These are phyloP conservation scores for Rhizopus sp. DNA, from an alignment of 371 early-diverging fungal species.

Conservation along the genomic window DNA sequence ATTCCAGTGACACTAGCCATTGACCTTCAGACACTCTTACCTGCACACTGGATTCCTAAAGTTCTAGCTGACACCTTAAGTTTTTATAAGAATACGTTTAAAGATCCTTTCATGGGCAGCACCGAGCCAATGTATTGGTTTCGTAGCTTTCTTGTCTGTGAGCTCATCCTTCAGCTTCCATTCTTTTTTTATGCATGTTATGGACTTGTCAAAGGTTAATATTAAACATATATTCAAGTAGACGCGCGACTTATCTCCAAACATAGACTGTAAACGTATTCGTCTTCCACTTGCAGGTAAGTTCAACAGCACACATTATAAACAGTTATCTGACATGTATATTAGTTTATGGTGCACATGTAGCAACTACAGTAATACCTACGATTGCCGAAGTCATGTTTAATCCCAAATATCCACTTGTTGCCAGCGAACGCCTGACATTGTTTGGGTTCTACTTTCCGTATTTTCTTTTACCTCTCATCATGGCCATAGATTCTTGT, in stretches of 20 bases:
- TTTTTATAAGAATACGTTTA: constrained; percentile 41
- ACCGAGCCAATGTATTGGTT: constrained; percentile 54
- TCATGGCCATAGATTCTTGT: constrained; percentile 52
- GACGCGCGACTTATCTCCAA: constrained; percentile 14
- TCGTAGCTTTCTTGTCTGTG: constrained; percentile 51
- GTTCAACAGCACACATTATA: constrained; percentile 1
- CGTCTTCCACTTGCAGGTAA: constrained; percentile 50
- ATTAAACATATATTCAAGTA: constrained; percentile 9
- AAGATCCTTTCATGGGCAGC: constrained; percentile 63
- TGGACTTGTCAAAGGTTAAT: constrained; percentile 48
- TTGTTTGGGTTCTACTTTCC: constrained; percentile 57
- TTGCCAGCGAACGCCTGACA: constrained; percentile 32
- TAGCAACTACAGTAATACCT: constrained; percentile 62
- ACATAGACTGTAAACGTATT: constrained; percentile 28
- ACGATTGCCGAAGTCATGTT: constrained; percentile 49
- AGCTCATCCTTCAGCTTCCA: constrained; percentile 66
- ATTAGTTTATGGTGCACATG: constrained; percentile 62
- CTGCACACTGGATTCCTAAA: constrained; percentile 37
- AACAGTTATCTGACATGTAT: background rate
- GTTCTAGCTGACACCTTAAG: constrained; percentile 33
- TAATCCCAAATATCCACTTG: constrained; percentile 35
- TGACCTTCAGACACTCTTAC: constrained; percentile 54
- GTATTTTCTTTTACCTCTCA: constrained; percentile 58
- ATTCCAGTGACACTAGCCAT: constrained; percentile 59
- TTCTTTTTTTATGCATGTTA: constrained; percentile 64